Evolutionary conservation across 306 rosid species (phyloP).

Genomic region (Acacia melanoxylon): DNA sequence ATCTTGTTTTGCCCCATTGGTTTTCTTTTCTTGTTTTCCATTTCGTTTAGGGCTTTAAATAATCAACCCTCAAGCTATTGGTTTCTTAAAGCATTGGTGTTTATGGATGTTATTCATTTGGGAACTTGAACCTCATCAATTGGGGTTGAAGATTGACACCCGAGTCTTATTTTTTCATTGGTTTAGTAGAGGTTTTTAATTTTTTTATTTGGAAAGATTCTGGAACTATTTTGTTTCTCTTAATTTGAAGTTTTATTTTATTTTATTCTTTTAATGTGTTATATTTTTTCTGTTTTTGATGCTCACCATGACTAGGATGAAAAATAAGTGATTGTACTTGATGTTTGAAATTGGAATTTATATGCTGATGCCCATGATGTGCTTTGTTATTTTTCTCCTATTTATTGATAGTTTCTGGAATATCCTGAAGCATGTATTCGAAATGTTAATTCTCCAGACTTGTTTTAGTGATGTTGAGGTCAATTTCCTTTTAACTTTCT

Average conservation of each 20-base stretch:
- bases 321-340: neutral
- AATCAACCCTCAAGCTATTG: neutral
- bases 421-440: neutral
- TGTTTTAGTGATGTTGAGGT: neutral
- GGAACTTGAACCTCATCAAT: slow-evolving; percentile 8
- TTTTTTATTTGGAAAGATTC: neutral
- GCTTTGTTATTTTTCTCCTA: neutral
- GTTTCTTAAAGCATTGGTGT: slow-evolving; percentile 9
- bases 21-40: neutral
- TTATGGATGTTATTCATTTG: slow-evolving; percentile 14
- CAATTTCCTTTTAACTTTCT: neutral
- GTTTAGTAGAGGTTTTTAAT: neutral
- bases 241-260: neutral
- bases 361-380: slow-evolving; percentile 9
- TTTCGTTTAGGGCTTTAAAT: slow-evolving; percentile 3
- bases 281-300: neutral
- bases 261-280: neutral
- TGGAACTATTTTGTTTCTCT: neutral
- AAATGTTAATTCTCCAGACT: neutral
- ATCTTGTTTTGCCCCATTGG: neutral
- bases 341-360: neutral
- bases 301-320: neutral
- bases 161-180: neutral
- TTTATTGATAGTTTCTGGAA: neutral
- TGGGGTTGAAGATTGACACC: neutral